Evolutionary conservation across 1,284 basidiomycete species (phyloP).

Genomic region (Boletus semigastroideus): DNA sequence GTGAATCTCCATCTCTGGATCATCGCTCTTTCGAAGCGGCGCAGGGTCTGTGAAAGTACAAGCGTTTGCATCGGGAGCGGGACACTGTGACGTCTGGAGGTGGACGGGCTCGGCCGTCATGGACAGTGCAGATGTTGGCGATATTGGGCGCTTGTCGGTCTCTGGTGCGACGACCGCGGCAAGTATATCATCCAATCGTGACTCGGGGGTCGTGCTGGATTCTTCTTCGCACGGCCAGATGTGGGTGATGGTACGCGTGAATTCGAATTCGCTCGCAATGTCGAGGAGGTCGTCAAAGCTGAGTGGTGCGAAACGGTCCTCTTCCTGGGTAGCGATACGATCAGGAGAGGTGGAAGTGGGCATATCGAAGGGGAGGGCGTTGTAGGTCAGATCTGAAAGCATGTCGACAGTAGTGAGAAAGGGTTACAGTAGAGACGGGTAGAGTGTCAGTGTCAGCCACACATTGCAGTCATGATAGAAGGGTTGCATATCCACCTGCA

Average conservation of each 20-base stretch:
- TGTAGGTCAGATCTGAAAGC: conserved; percentile 18
- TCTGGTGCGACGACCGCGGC: conserved; percentile 7
- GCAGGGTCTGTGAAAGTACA: neutral
- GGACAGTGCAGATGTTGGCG: neutral
- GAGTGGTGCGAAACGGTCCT: conserved; percentile 10
- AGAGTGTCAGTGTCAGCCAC: conserved; percentile 25
- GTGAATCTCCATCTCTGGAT: neutral
- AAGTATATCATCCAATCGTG: conserved; percentile 23
- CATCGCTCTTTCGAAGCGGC: neutral
- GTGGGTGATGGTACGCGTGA: conserved; percentile 23
- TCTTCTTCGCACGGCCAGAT: conserved; percentile 26
- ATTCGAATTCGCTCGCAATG: conserved; percentile 32
- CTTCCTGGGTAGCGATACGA: neutral
- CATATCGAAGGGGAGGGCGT: conserved; percentile 2
- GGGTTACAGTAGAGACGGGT: neutral
- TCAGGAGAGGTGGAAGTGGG: neutral
- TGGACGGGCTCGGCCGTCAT: neutral
- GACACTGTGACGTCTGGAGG: neutral
- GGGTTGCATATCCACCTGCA: neutral
- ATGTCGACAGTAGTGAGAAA: conserved; percentile 19
- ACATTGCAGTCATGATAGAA: neutral
- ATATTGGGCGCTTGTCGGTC: conserved; percentile 6
- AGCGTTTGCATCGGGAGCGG: neutral
- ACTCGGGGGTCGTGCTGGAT: conserved; percentile 5
- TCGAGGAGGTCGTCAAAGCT: conserved; percentile 32